These are phyloP conservation scores for Fusarium buxicola DNA, from an alignment of 2,329 filamentous ascomycete species.

Conservation along the genomic window DNA sequence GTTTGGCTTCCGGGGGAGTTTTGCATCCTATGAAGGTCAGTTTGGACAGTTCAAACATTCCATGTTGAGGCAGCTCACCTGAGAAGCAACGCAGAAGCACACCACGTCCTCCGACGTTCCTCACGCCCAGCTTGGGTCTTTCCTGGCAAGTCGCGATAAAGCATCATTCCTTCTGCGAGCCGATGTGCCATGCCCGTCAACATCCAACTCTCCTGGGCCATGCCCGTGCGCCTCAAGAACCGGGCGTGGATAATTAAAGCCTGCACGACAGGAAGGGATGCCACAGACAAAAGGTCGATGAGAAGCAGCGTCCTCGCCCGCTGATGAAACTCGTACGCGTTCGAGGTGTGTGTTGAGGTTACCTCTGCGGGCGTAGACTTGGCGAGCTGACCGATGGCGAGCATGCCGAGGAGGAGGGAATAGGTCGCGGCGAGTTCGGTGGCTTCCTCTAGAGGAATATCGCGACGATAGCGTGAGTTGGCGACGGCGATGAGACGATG, in stretches of 20 bases:
- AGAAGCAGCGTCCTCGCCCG: conserved; percentile 41
- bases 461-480: conserved; percentile 45
- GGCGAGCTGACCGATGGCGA: conserved; percentile 42
- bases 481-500: conserved; percentile 44
- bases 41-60: background rate
- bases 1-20: conserved; percentile 25
- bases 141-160: conserved; percentile 40
- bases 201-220: conserved; percentile 42
- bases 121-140: conserved; percentile 38
- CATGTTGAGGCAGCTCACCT: conserved; percentile 2
- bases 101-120: conserved; percentile 44
- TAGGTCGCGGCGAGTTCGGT: conserved; percentile 44
- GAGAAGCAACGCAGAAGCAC: conserved; percentile 38
- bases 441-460: conserved; percentile 44
- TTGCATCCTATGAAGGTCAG: conserved; percentile 31
- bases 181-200: conserved; percentile 42
- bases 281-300: conserved; percentile 34
- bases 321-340: conserved; percentile 41
- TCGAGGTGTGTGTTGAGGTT: conserved; percentile 9
- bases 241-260: conserved; percentile 41
- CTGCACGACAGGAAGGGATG: conserved; percentile 42
- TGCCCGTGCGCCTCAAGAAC: conserved; percentile 37
- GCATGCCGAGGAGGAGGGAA: conserved; percentile 42
- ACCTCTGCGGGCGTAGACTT: conserved; percentile 19
- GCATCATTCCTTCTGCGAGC: conserved; percentile 41